Conservation (phyloP, 2,329 filamentous ascomycete genomes). For the Paecilomyces sp. region DNA sequence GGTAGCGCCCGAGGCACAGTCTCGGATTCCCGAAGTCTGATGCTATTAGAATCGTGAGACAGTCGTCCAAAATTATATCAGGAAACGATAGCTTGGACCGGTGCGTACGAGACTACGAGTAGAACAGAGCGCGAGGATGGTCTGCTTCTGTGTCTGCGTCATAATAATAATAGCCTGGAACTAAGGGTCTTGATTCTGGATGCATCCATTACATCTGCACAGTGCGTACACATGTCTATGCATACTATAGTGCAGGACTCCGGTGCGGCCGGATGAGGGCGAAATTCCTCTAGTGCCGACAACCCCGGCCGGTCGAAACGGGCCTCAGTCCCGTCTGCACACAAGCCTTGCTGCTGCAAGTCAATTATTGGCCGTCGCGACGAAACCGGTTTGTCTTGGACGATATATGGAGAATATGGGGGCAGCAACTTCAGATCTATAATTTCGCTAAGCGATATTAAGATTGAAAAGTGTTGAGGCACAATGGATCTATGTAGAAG, state of each 20-base stretch:
- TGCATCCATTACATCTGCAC: neutral
- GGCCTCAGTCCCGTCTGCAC: neutral
- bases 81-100: too few relatives aligned
- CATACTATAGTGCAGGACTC: neutral
- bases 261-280: neutral
- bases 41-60: too few relatives aligned
- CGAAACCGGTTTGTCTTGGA: neutral
- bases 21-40: neutral
- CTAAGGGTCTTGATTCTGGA: neutral
- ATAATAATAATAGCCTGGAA: neutral
- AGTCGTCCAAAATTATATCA: too few relatives aligned
- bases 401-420: neutral
- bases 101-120: too few relatives aligned
- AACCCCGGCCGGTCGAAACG: neutral
- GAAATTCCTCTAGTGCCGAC: neutral
- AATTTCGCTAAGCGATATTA: neutral
- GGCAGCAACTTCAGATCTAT: neutral
- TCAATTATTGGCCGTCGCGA: neutral
- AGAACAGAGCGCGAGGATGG: too few relatives aligned
- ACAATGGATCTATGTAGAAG: neutral
- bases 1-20: neutral
- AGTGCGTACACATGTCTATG: neutral
- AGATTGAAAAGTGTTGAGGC: neutral
- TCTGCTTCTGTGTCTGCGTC: too few relatives aligned
- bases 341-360: neutral